Evolutionary conservation across 2,329 filamentous ascomycete species (phyloP).

Genomic region (Sarocladium brachiariae): DNA sequence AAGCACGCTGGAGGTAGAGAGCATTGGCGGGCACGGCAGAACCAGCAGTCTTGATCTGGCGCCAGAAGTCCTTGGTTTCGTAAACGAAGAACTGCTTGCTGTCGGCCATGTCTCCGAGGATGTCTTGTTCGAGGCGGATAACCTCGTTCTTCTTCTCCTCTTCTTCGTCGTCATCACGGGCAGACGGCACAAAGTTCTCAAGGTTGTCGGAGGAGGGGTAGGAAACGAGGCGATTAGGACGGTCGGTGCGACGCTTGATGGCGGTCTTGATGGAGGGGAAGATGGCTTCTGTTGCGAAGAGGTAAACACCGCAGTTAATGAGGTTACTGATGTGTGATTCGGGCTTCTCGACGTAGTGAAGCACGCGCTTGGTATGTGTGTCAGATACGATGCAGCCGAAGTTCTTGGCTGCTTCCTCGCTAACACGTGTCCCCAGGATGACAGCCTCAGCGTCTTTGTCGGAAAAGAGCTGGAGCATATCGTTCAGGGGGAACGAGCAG

Average conservation of each 20-base stretch:
- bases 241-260: conserved; percentile 91
- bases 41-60: conserved; percentile 98
- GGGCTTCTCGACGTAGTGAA: conserved; percentile 99
- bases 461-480: conserved; percentile 92
- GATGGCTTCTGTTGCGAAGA: conserved; percentile 91
- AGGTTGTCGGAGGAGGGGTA: conserved; percentile 95
- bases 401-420: conserved; percentile 86
- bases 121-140: conserved; percentile 93
- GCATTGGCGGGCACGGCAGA: conserved; percentile 96
- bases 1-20: conserved; percentile 90
- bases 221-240: conserved; percentile 75
- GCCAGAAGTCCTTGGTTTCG: conserved; percentile 99
- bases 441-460: conserved; percentile 96
- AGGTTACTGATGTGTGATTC: conserved; percentile 96
- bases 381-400: conserved; percentile 98
- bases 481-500: conserved; percentile 92
- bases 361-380: conserved; percentile 84
- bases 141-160: conserved; percentile 78
- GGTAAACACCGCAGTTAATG: conserved; percentile 98
- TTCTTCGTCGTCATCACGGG: conserved; percentile 55
- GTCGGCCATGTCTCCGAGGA: conserved; percentile 89
- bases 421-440: conserved; percentile 86
- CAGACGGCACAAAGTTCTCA: conserved; percentile 49
- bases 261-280: conserved; percentile 91
- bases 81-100: conserved; percentile 98